Conservation (phyloP, 768 basidiomycete species). For the Panaeolus papilionaceus region DNA sequence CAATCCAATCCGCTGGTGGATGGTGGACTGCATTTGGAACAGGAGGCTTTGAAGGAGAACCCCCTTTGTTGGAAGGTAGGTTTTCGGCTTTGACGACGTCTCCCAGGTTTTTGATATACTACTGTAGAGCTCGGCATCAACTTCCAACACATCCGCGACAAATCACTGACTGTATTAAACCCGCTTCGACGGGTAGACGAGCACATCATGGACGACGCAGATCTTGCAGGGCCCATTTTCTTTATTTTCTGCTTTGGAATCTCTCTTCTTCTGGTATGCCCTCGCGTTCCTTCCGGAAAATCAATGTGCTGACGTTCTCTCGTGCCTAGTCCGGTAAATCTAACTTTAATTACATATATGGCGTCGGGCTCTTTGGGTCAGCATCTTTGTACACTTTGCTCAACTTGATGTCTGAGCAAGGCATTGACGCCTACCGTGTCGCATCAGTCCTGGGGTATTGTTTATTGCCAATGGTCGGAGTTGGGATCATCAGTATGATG, state of each 20-base stretch:
- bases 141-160: constrained; percentile 93
- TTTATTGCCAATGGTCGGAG: constrained; percentile 94
- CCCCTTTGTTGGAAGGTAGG: constrained; percentile 92
- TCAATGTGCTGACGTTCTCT: constrained; percentile 20
- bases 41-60: constrained; percentile 94
- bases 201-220: constrained; percentile 98
- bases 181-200: constrained; percentile 85
- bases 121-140: constrained; percentile 93
- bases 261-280: constrained; percentile 87
- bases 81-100: constrained; percentile 18
- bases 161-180: constrained; percentile 95
- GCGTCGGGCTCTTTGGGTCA: constrained; percentile 94
- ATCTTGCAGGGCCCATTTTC: constrained; percentile 93
- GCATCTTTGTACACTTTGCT: constrained; percentile 92
- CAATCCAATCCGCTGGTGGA: constrained; percentile 72
- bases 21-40: constrained; percentile 99
- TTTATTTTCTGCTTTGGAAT: constrained; percentile 96
- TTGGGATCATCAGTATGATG: constrained; percentile 87
- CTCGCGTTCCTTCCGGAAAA: not conserved
- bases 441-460: constrained; percentile 97
- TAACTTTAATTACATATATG: constrained; percentile 99
- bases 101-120: constrained; percentile 1
- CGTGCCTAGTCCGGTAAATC: constrained; percentile 88
- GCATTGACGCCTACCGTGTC: constrained; percentile 94
- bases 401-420: constrained; percentile 95